phyloP scores from a whole-genome alignment of 805 yeast genomes.

The Lachancea dasiensis region DNA sequence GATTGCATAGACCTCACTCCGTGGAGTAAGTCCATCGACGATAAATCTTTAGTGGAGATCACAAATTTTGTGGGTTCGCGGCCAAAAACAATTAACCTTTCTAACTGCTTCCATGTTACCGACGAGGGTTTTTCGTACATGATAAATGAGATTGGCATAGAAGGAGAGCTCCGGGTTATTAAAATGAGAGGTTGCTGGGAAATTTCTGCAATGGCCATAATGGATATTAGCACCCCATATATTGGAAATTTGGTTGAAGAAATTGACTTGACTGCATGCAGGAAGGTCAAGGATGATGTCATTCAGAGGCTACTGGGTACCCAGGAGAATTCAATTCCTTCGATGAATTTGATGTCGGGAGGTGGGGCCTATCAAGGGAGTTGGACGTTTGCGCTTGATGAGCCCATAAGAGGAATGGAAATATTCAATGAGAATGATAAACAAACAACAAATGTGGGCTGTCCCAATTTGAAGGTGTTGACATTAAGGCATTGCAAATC shows the following conservation, averaged over 20 bases:
- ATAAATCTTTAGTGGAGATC: conserved; percentile 49
- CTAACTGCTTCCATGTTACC: conserved; percentile 72
- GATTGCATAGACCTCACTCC: conserved; percentile 49
- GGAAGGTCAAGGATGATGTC: conserved; percentile 68
- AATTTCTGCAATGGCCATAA: conserved; percentile 72
- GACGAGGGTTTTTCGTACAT: conserved; percentile 69
- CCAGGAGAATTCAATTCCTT: no score
- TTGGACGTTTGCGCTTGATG: conserved; percentile 13
- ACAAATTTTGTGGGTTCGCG: conserved; percentile 67
- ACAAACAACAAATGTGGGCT: conserved; percentile 39
- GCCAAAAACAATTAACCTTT: conserved; percentile 54
- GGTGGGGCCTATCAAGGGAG: background rate
- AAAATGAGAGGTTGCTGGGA: conserved; percentile 72
- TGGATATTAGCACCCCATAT: conserved; percentile 65
- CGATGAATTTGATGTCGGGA: conserved; percentile 4
- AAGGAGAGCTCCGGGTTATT: conserved; percentile 49
- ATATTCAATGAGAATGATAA: conserved; percentile 15
- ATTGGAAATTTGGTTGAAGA: conserved; percentile 55
- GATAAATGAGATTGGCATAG: conserved; percentile 63
- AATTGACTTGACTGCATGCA: conserved; percentile 64
- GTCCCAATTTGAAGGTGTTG: conserved; percentile 48
- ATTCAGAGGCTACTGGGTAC: conserved; percentile 60
- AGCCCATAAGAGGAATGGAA: conserved; percentile 31
- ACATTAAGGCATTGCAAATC: conserved; percentile 72
- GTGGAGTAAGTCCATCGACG: conserved; percentile 58